Conservation (phyloP, 192 early-diverging fungal genomes). For the Mortierella claussenii region DNA sequence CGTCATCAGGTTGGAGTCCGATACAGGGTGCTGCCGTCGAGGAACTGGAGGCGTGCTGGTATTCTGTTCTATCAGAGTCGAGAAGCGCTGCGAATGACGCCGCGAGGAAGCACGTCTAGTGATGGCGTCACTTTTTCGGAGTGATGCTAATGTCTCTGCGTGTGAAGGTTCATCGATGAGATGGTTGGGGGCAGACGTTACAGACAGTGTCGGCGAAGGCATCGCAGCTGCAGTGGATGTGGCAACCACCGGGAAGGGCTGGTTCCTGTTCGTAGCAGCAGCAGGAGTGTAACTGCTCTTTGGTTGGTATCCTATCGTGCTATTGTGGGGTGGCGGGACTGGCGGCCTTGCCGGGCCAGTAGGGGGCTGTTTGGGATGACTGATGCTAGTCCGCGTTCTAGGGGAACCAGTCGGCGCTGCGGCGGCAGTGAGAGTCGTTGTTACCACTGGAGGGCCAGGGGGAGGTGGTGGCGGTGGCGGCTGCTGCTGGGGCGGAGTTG, state of each 20-base stretch:
- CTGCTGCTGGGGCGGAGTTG: not conserved
- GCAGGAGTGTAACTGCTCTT: not conserved
- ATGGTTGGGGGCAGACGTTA: not conserved
- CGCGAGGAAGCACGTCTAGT: slow-evolving; percentile 32
- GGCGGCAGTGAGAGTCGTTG: slow-evolving; percentile 8
- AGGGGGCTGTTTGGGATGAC: not conserved
- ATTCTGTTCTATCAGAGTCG: not conserved
- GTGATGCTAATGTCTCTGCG: slow-evolving; percentile 34
- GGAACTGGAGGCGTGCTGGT: slow-evolving; percentile 21
- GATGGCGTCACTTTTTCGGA: slow-evolving; percentile 39
- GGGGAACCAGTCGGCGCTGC: slow-evolving; percentile 1
- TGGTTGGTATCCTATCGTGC: not conserved
- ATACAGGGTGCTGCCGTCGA: slow-evolving; percentile 16
- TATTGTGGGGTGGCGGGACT: not conserved
- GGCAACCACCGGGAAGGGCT: not conserved
- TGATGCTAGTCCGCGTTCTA: slow-evolving; percentile 3
- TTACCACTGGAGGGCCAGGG: not conserved
- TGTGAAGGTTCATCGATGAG: slow-evolving; percentile 16
- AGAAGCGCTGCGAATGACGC: slow-evolving; percentile 31
- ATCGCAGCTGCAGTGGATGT: not conserved
- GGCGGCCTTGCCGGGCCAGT: not conserved
- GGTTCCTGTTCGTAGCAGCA: too few relatives aligned
- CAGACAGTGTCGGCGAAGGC: slow-evolving; percentile 10
- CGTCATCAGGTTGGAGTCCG: slow-evolving; percentile 20
- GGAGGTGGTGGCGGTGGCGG: not conserved